A percentile compares a stretch with the other conserved stretches of the same genome.
Conservation (phyloP, 805 yeast species). For the Saturnispora zaruensis region DNA sequence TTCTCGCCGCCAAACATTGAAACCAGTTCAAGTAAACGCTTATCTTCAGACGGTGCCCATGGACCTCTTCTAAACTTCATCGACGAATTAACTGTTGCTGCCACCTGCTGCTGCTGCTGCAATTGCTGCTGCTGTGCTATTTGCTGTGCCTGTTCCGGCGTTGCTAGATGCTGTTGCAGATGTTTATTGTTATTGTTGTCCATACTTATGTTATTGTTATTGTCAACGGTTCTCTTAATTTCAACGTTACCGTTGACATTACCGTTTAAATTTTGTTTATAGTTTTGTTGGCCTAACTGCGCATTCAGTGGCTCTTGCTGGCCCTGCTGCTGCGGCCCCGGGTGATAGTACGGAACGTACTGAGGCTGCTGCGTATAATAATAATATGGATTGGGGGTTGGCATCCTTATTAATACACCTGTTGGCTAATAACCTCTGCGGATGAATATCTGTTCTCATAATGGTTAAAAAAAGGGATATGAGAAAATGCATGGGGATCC, state of each 20-base stretch:
- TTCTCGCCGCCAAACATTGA: conserved; percentile 60
- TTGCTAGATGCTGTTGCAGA: background rate
- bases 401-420: background rate
- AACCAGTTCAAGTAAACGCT: conserved; percentile 59
- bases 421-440: background rate
- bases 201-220: conserved; percentile 2
- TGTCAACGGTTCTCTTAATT: conserved; percentile 4
- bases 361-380: background rate
- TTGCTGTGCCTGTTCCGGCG: background rate
- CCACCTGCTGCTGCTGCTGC: background rate
- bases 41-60: conserved; percentile 85
- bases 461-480: background rate
- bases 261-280: background rate
- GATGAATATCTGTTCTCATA: background rate
- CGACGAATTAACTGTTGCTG: background rate
- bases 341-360: background rate
- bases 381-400: background rate
- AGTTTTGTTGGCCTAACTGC: background rate
- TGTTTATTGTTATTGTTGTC: background rate
- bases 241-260: conserved; percentile 3
- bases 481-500: background rate
- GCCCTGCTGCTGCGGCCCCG: conserved; percentile 4
- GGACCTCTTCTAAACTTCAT: conserved; percentile 56
- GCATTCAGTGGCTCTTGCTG: conserved; percentile 4
- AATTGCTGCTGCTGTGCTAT: background rate